phyloP scores from a whole-genome alignment of 1,284 basidiomycete genomes.

The Puccinia coronata region DNA sequence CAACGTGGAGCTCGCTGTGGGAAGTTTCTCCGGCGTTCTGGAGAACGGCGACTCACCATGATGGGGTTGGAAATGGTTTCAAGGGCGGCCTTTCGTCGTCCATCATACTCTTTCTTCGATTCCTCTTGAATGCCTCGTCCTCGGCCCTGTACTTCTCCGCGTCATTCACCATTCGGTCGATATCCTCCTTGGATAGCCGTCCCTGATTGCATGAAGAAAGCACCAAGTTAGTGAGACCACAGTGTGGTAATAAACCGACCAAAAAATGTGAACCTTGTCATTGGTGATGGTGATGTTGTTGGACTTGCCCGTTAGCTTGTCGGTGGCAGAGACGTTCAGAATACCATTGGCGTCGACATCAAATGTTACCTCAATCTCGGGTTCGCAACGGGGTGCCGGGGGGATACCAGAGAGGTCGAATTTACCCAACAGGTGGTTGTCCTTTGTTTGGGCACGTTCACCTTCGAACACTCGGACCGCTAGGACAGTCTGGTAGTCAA shows the following conservation, averaged over 20 bases:
- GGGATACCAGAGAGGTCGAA: slow-evolving; percentile 98
- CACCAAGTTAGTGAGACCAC: slow-evolving; percentile 46
- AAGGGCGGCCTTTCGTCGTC: too few relatives aligned
- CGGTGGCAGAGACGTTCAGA: slow-evolving; percentile 89
- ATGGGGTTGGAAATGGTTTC: too few relatives aligned
- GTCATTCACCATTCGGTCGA: slow-evolving; percentile 92
- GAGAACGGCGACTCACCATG: too few relatives aligned
- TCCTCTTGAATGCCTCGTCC: slow-evolving; percentile 58
- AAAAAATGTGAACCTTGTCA: slow-evolving; percentile 70
- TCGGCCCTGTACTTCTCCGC: slow-evolving; percentile 84
- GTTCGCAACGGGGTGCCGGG: slow-evolving; percentile 95
- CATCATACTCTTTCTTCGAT: too few relatives aligned
- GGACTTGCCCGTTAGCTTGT: slow-evolving; percentile 97
- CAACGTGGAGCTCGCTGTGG: too few relatives aligned
- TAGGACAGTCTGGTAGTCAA: slow-evolving; percentile 98
- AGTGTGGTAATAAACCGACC: too few relatives aligned
- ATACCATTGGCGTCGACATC: slow-evolving; percentile 87
- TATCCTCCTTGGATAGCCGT: slow-evolving; percentile 96
- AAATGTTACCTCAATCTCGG: slow-evolving; percentile 91
- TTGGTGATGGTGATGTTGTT: slow-evolving; percentile 85
- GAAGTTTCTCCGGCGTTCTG: too few relatives aligned
- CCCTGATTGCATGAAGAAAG: slow-evolving; percentile 62
- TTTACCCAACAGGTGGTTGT: slow-evolving; percentile 99
- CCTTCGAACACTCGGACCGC: slow-evolving; percentile 99
- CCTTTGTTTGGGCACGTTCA: slow-evolving; percentile 98